Conservation (phyloP, 2,329 filamentous ascomycete genomes). For the Ciborinia camelliae region DNA sequence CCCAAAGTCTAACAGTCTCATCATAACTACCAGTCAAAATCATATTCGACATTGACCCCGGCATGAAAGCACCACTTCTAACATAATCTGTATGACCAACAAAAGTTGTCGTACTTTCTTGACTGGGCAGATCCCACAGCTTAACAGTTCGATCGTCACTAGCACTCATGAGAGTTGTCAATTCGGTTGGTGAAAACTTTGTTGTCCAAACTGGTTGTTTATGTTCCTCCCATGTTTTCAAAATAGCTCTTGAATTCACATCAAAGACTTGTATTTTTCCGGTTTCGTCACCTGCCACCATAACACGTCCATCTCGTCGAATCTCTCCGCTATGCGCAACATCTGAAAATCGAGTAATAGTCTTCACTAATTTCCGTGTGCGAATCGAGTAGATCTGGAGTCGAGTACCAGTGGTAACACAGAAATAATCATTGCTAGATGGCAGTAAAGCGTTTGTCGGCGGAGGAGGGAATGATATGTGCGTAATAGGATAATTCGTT, state of each 20-base stretch:
- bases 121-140: slow-evolving; percentile 87
- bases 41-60: slow-evolving; percentile 64
- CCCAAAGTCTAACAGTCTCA: slow-evolving; percentile 89
- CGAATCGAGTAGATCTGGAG: slow-evolving; percentile 92
- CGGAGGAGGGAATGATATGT: slow-evolving; percentile 71
- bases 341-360: slow-evolving; percentile 89
- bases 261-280: slow-evolving; percentile 96
- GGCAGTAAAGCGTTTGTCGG: slow-evolving; percentile 41
- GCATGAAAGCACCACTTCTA: slow-evolving; percentile 81
- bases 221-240: slow-evolving; percentile 94
- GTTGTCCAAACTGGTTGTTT: slow-evolving; percentile 92
- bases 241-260: slow-evolving; percentile 79
- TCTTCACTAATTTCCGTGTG: slow-evolving; percentile 88
- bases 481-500: slow-evolving; percentile 72
- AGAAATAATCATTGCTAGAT: slow-evolving; percentile 69
- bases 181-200: slow-evolving; percentile 83
- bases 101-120: slow-evolving; percentile 73
- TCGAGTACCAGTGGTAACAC: slow-evolving; percentile 88
- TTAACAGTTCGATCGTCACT: slow-evolving; percentile 91
- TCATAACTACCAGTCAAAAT: slow-evolving; percentile 92
- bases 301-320: slow-evolving; percentile 79
- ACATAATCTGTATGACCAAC: slow-evolving; percentile 91
- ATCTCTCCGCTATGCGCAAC: slow-evolving; percentile 87
- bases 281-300: slow-evolving; percentile 87
- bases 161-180: slow-evolving; percentile 82